Evolutionary conservation across 192 early-diverging fungal species (phyloP).

Genomic region (Phlyctochytrium planicorne): DNA sequence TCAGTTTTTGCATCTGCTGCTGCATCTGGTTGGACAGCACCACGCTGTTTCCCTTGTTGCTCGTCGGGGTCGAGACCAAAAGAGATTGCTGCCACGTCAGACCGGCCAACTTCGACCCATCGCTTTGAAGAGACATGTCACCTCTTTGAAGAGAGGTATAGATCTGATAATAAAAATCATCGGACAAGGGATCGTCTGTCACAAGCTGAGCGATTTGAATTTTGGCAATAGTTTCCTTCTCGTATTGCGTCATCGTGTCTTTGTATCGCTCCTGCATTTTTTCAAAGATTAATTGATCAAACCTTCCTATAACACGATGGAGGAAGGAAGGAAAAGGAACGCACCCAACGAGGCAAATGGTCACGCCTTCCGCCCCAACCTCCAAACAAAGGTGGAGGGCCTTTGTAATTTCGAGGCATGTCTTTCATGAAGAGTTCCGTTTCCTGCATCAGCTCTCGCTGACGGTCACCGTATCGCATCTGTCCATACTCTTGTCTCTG

Average conservation of each 20-base stretch:
- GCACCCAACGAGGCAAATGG: conserved; percentile 24
- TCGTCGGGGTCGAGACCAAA: conserved; percentile 28
- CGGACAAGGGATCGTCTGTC: conserved; percentile 85
- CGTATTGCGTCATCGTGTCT: conserved; percentile 87
- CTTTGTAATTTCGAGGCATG: conserved; percentile 19
- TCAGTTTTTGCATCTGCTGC: conserved; percentile 94
- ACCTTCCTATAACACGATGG: background rate
- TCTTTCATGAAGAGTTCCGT: conserved; percentile 23
- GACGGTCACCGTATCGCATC: conserved; percentile 25
- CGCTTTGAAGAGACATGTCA: conserved; percentile 6
- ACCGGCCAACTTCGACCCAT: background rate
- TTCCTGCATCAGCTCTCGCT: conserved; percentile 9
- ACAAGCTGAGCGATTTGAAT: conserved; percentile 95
- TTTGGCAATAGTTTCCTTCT: conserved; percentile 91
- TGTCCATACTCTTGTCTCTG: conserved; percentile 26
- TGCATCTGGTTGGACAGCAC: conserved; percentile 68
- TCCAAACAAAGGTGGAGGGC: conserved; percentile 25
- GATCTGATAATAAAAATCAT: conserved; percentile 97
- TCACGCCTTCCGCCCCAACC: conserved; percentile 23
- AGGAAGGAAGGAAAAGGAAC: background rate
- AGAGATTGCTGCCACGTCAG: conserved; percentile 54
- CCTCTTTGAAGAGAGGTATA: conserved; percentile 51
- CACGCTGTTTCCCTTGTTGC: conserved; percentile 10
- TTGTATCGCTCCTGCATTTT: conserved; percentile 69
- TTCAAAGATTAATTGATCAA: background rate